These are phyloP conservation scores for Termitomyces sp. DNA, from an alignment of 768 basidiomycete genomes.

Conservation along the genomic window DNA sequence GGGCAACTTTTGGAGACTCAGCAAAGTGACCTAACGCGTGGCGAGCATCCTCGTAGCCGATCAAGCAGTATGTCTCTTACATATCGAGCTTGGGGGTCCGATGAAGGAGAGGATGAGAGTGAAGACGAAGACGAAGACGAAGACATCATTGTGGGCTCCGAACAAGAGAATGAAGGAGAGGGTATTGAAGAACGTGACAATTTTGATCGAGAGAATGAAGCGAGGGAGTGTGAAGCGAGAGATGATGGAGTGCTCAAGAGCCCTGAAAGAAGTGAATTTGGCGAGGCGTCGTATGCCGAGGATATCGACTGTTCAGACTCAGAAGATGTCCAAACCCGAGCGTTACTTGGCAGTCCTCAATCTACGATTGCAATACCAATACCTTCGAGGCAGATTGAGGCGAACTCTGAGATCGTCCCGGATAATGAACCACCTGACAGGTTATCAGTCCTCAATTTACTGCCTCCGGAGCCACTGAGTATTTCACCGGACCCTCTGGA, in stretches of 20 bases:
- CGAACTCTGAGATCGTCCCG: background rate
- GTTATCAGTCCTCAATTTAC: background rate
- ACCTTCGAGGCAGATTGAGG: background rate
- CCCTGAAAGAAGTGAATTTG: background rate
- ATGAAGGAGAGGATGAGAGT: conserved; percentile 33
- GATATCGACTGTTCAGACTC: conserved; percentile 2
- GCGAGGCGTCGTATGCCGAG: background rate
- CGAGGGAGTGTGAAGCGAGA: no score
- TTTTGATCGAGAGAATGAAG: conserved; percentile 9
- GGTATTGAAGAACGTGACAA: conserved; percentile 25
- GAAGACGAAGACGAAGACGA: conserved; percentile 29
- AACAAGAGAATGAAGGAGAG: conserved; percentile 25
- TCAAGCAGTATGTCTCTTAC: conserved; percentile 45
- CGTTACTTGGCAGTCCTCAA: conserved; percentile 11
- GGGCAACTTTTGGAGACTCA: conserved; percentile 84
- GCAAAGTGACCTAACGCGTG: conserved; percentile 57
- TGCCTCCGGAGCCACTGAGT: background rate
- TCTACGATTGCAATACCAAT: background rate
- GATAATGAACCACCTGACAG: conserved; percentile 1
- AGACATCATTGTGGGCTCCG: conserved; percentile 23
- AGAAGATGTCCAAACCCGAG: conserved; percentile 10
- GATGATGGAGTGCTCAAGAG: conserved; percentile 7
- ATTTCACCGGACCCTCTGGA: background rate
- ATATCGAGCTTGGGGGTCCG: conserved; percentile 26
- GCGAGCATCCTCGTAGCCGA: conserved; percentile 47